Conservation (phyloP, 805 yeast species). For the Metschnikowia aberdeeniae region DNA sequence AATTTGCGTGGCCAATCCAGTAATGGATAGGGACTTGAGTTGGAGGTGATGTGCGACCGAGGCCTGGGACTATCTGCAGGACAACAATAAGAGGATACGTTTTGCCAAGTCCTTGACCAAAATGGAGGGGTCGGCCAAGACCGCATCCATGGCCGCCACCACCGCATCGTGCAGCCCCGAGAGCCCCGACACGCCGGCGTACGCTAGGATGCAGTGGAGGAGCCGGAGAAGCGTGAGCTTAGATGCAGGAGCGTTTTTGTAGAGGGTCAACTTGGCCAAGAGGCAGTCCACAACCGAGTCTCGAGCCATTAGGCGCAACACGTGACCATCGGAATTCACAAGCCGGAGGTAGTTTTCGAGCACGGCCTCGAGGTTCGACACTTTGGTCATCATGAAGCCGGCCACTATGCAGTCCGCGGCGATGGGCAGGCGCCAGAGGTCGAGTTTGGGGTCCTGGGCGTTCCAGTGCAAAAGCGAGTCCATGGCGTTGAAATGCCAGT, state of each 20-base stretch:
- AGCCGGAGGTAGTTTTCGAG: constrained; percentile 39
- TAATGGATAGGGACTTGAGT: background rate
- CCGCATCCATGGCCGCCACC: background rate
- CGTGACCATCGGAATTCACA: constrained; percentile 18
- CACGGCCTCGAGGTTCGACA: constrained; percentile 41
- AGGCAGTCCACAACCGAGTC: constrained; percentile 27
- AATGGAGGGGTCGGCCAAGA: constrained; percentile 23
- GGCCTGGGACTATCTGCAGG: background rate
- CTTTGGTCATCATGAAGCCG: constrained; percentile 39
- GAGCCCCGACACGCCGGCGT: background rate
- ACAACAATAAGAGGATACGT: constrained; percentile 4
- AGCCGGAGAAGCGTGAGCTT: constrained; percentile 30
- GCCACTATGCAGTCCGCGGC: constrained; percentile 30
- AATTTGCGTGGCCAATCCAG: too few species aligned
- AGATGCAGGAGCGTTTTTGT: constrained; percentile 33
- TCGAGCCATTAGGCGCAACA: constrained; percentile 24
- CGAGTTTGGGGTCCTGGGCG: constrained; percentile 24
- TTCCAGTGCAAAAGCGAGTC: constrained; percentile 46
- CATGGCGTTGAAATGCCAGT: constrained; percentile 55
- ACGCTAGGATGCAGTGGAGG: constrained; percentile 7
- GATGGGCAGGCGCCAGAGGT: constrained; percentile 21
- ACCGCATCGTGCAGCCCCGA: background rate
- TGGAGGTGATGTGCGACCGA: background rate
- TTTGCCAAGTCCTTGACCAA: constrained; percentile 36
- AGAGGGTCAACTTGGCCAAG: constrained; percentile 24